Conservation (phyloP, 768 basidiomycete genomes). For the Leucogyrophana mollusca region DNA sequence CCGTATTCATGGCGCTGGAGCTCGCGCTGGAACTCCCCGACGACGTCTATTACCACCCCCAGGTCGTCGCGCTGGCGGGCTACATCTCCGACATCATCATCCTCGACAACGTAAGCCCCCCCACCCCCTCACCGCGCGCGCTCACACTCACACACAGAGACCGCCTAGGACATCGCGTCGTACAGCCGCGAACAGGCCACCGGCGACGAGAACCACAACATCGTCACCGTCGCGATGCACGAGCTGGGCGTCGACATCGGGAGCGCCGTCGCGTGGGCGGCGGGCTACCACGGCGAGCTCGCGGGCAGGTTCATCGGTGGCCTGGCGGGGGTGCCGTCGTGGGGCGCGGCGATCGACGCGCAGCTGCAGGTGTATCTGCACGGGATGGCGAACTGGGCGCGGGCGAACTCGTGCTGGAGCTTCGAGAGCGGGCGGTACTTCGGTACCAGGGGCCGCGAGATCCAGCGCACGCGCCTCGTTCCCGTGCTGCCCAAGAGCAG, state of each 20-base stretch:
- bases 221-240: slow-evolving; percentile 33
- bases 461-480: slow-evolving; percentile 17
- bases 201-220: slow-evolving; percentile 33
- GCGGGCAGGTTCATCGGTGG: slow-evolving; percentile 18
- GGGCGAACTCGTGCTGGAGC: slow-evolving; percentile 25
- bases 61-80: slow-evolving; percentile 8
- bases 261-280: slow-evolving; percentile 27
- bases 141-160: slow-evolving; percentile 5
- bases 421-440: slow-evolving; percentile 32
- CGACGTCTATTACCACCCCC: slow-evolving; percentile 29
- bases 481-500: slow-evolving; percentile 3
- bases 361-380: slow-evolving; percentile 24
- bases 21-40: slow-evolving; percentile 32
- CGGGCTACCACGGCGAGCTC: slow-evolving; percentile 10
- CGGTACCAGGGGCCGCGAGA: slow-evolving; percentile 21
- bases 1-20: slow-evolving; percentile 28
- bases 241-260: slow-evolving; percentile 20
- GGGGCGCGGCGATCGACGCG: slow-evolving; percentile 21
- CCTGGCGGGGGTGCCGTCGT: slow-evolving; percentile 24
- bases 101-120: slow-evolving; percentile 19
- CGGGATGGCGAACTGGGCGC: slow-evolving; percentile 24
- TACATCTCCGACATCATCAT: slow-evolving; percentile 18
- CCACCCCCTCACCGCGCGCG: not conserved
- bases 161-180: slow-evolving; percentile 33
- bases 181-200: slow-evolving; percentile 34